phyloP scores from a whole-genome alignment of 441 rosid genomes.

The Gossypium gossypioides region DNA sequence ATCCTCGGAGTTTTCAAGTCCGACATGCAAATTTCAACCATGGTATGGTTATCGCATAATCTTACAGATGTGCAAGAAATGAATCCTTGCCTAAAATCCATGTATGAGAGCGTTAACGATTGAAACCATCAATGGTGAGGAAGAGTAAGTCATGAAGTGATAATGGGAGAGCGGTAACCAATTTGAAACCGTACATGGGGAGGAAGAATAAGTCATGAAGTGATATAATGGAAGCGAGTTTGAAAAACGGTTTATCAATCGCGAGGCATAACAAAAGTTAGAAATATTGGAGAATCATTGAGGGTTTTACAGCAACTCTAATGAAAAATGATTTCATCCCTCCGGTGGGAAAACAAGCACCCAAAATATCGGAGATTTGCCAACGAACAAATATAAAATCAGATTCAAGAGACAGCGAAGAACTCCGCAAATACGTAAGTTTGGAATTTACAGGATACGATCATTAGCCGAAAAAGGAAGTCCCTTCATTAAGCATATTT shows the following conservation, averaged over 20 bases:
- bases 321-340: too few species aligned
- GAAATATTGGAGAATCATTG: not conserved
- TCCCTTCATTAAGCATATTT: not conserved
- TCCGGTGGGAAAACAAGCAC: not conserved
- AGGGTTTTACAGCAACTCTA: not conserved
- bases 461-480: not conserved
- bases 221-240: not conserved
- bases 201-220: not conserved
- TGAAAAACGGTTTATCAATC: not conserved
- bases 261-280: not conserved
- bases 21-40: not conserved
- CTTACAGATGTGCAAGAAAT: not conserved
- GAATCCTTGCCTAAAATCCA: not conserved
- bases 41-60: not conserved
- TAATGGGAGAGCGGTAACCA: not conserved
- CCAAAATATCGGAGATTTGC: not conserved
- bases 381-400: not conserved
- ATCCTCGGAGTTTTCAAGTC: not conserved
- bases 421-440: not conserved
- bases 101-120: too few species aligned
- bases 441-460: not conserved
- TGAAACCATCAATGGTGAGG: too few species aligned
- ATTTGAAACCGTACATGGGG: not conserved
- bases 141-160: too few species aligned
- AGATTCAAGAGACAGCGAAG: not conserved